Evolutionary conservation across 2,329 filamentous ascomycete genomes (phyloP).

Genomic region (Drechslerella dactyloides): DNA sequence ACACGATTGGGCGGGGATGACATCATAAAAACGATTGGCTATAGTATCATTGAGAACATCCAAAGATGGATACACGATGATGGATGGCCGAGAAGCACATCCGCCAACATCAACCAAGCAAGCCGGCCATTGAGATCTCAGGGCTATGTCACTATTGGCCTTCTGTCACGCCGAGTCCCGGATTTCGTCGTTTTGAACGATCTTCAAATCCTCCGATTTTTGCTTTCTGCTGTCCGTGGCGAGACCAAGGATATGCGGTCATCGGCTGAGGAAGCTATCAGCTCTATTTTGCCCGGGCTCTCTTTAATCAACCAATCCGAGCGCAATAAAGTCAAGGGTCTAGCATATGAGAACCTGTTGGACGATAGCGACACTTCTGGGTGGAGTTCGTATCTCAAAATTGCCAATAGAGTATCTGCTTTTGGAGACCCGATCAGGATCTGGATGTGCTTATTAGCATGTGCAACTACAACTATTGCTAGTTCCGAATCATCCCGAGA

Average conservation of each 20-base stretch:
- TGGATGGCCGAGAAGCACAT: conserved; percentile 46
- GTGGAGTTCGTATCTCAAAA: conserved; percentile 75
- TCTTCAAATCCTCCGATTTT: conserved; percentile 33
- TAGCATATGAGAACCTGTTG: conserved; percentile 73
- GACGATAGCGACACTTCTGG: conserved; percentile 57
- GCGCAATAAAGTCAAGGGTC: conserved; percentile 58
- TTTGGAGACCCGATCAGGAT: conserved; percentile 79
- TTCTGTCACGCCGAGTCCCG: conserved; percentile 41
- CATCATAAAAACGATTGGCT: conserved; percentile 29
- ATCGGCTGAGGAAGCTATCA: conserved; percentile 59
- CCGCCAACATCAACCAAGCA: conserved; percentile 25
- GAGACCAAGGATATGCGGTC: conserved; percentile 43
- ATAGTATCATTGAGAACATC: conserved; percentile 41
- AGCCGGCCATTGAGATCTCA: conserved; percentile 40
- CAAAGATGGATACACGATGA: conserved; percentile 44
- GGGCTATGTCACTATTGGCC: conserved; percentile 46
- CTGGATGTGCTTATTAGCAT: conserved; percentile 86
- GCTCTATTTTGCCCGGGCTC: conserved; percentile 70
- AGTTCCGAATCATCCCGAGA: conserved; percentile 75
- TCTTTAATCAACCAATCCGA: conserved; percentile 64
- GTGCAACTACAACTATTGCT: conserved; percentile 60
- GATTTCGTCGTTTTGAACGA: conserved; percentile 38
- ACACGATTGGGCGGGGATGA: conserved; percentile 31
- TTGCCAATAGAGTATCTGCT: conserved; percentile 84
- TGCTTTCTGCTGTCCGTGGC: conserved; percentile 40